Base-by-base conservation (phyloP, 176 grass and related monocot genomes). In the Zoysia japonica region DNA sequence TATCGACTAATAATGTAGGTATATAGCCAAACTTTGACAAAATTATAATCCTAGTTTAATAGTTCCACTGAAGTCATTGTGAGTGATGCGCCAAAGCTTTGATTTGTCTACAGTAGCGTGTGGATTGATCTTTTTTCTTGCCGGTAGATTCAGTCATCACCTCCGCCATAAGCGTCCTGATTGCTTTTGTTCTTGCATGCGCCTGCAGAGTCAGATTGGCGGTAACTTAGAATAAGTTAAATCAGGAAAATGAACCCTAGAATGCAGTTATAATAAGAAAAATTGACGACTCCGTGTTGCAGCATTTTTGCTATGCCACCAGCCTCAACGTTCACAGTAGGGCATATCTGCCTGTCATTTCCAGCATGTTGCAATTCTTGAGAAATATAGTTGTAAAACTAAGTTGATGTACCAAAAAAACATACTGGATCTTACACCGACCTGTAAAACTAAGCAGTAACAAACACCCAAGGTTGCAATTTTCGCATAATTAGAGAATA, bases 171-270 rank as follows among this genome's bases (percentile, higher is more conserved):
- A 47, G 47, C 88, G 86, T 13, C 85, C 72, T n/a, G 83, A 72
- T 55, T 88, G 89, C 59, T 88, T 94, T 65, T 94, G 86, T 82
- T 88, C 88, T 47, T 89, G 68, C 73, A 87, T 46, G 52, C 86
- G 84, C 86, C 92, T 94, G 78, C 56, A 61, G 82, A 74, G 70
- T 41, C 49, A 70, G 51, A 69, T 73, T 43, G 11, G 16, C 75
- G 7, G 15, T 5, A 60, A 5, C 41, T 43, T 20, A 41, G 47
- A 11, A 45, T 2, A 66, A 60, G 19, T 15, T 54, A 45, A 85
- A 85, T 63, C 35, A 44, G 51, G 19, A 53, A 81, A 70, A 3
- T 37, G 15, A 55, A 16, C 47, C 83, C 6, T 53, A 4, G 20
- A 65, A 20, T 35, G 40, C 42, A 50, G 65, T 51, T 52, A 7